Conservation (phyloP, 2,329 filamentous ascomycete species). For the Atkinsonella hypoxylon region DNA sequence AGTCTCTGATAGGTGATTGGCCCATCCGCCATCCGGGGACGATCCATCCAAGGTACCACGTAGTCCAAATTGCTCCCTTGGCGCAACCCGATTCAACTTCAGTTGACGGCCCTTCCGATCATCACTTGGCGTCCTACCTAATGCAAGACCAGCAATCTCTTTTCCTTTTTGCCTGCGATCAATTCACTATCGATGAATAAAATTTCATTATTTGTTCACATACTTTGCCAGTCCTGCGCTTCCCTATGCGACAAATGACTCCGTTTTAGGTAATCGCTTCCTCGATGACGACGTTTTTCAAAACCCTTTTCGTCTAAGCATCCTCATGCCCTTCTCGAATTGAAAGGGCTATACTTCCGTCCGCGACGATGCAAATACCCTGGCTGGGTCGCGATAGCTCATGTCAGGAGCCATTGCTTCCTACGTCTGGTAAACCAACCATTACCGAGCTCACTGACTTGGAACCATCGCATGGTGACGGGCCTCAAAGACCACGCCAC, state of each 20-base stretch:
- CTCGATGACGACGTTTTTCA: constrained; percentile 7
- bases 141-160: neutral
- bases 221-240: too few species aligned
- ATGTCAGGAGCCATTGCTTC: constrained; percentile 21
- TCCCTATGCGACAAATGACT: neutral
- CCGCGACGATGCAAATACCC: constrained; percentile 25
- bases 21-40: neutral
- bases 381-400: constrained; percentile 23
- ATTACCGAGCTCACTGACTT: constrained; percentile 16
- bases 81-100: neutral
- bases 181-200: neutral
- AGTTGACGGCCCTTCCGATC: neutral
- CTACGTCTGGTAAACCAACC: constrained; percentile 21
- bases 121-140: neutral
- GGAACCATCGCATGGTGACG: constrained; percentile 16
- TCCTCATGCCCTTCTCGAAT: constrained; percentile 3
- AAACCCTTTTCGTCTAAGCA: constrained; percentile 10
- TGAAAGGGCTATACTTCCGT: constrained; percentile 9
- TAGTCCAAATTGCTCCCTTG: constrained; percentile 1
- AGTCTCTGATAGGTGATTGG: neutral
- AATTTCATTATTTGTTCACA: neutral
- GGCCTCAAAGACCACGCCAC: constrained; percentile 22
- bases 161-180: neutral
- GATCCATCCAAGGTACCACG: constrained; percentile 6
- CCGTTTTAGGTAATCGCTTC: neutral